Base-by-base conservation (phyloP, 768 basidiomycete genomes). In the Trametes cingulata region DNA sequence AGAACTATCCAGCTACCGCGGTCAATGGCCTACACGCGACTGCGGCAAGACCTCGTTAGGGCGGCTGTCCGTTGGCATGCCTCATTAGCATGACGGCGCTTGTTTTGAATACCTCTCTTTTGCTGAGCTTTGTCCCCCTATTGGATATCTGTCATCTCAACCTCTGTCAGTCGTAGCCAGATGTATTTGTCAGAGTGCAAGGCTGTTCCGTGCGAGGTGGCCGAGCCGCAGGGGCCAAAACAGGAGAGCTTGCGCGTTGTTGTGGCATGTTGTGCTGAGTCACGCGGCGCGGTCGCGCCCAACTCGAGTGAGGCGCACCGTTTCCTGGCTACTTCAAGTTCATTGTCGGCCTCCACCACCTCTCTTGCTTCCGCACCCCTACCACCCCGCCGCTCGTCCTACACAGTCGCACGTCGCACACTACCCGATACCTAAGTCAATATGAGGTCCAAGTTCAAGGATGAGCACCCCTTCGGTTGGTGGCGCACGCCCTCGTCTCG, bases 391-490 rank as follows among this genome's bases (percentile, higher is more conserved):
- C 43, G 35, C 24, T 39, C 14, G 13, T 41, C 29, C 51, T 41
- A 20, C 55, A 29, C 33, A 41, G 20, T 24, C 41, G n/a, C 24
- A 9, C 15, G 35, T 47, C 43, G 25, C 8, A 41, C 42, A 42
- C 24, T 27, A 45, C 45, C 6, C 39, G n/a, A 9, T 29, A 33
- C 19, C 47, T 13, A 40, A 42, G 45, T 24, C 69, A 78, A 63
- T 60, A 93, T 93, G 91, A 86, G 91, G 76, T 93, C 93, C 72
- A 95, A 95, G 78, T 95, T 95, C 82, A 95, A 95, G 87, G 96
- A 98, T 77, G 96, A 98, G 78, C 96, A 99, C 76, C 93, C 93
- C 63, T 98, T 98, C 74, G 96, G 96, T 96, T 52, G 69, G 87
- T 78, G 41, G 49, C 69, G 66, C 70, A 67, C 64, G 61, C 41